Evolutionary conservation across 2,329 filamentous ascomycete genomes (phyloP).

Genomic region (Scytalidium sp.): DNA sequence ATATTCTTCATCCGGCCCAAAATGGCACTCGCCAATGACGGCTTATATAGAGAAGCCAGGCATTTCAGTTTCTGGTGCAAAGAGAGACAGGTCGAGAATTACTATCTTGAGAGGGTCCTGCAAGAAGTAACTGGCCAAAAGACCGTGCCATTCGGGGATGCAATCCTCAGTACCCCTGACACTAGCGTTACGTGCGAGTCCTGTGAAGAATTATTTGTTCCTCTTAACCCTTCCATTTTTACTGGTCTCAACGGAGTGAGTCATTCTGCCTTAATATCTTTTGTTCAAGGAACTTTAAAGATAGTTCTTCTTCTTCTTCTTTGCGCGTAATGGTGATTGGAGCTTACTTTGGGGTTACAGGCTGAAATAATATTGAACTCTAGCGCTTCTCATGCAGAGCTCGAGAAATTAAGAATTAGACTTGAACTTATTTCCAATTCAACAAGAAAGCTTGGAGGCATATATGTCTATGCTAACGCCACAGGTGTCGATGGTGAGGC

Average conservation of each 20-base stretch:
- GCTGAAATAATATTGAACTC: slow-evolving; percentile 68
- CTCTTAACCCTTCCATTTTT: slow-evolving; percentile 33
- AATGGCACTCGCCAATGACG: slow-evolving; percentile 66
- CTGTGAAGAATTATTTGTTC: slow-evolving; percentile 67
- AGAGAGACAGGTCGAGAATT: slow-evolving; percentile 58
- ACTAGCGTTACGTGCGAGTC: slow-evolving; percentile 63
- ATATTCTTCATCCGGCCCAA: slow-evolving; percentile 70
- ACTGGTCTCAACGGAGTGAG: slow-evolving; percentile 66
- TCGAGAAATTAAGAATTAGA: slow-evolving; percentile 63
- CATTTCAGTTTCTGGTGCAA: slow-evolving; percentile 62
- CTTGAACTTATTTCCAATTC: slow-evolving; percentile 65
- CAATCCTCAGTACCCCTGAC: slow-evolving; percentile 53
- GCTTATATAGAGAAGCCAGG: slow-evolving; percentile 58
- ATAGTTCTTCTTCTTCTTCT: too few species aligned
- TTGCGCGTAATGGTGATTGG: too few species aligned
- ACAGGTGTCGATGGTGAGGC: slow-evolving; percentile 54
- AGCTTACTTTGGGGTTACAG: too few species aligned
- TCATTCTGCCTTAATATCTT: too few species aligned
- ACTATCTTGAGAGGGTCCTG: slow-evolving; percentile 59
- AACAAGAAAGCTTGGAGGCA: slow-evolving; percentile 58
- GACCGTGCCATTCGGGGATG: slow-evolving; percentile 30
- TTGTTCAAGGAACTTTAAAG: too few species aligned
- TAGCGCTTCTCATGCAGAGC: slow-evolving; percentile 64
- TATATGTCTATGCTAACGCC: slow-evolving; percentile 62
- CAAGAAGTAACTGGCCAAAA: slow-evolving; percentile 52